Base-by-base conservation (phyloP, 1,284 basidiomycete species). In the Ceratobasidium sp. region DNA sequence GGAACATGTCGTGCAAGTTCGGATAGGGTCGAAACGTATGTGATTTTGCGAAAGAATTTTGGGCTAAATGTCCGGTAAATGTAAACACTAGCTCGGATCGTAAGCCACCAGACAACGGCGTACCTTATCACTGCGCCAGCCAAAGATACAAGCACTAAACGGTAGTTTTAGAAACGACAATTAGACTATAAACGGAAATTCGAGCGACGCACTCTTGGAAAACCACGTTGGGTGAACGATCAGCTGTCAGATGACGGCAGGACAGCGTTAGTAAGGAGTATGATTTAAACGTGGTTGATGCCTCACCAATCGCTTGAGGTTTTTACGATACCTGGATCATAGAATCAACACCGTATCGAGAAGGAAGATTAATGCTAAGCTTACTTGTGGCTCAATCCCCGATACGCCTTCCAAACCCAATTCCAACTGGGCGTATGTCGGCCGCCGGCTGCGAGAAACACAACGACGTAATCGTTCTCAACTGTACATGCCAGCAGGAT, bases 371-470 rank as follows among this genome's bases (percentile, higher is more conserved):
- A 44, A 53, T 5, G 33, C n/a, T n/a, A 15, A 78, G 78, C 79
- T 73, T 44, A 80, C 82, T 94, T 94, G 69, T 93, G 85, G 80
- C 87, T 92, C 50, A 95, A 83, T 79, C 91, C 91, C 33, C 93
- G 87, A 81, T 95, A 95, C 1, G 93, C 92, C 79, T 93, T 94
- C 94, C 94, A 95, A 41, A 95, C 88, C 93, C 93, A 96, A 77
- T 91, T 93, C 94, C 94, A 95, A 47, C 88, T 87, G 8, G 94
- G 94, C 1, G 89, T 88, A 82, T 94, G 85, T 76, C 85, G 86
- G 1, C 89, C 89, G n/a, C 93, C 94, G 1, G 93, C 91, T 33
- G 93, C 92, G 78, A 96, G 92, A 83, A 95, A 95, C 15, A 95
- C 88, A 50, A 95, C 89, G 0, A 92, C 92, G 79, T 96, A 96